Evolutionary conservation across 2,329 filamentous ascomycete species (phyloP).

Genomic region (Scorias spongiosa): DNA sequence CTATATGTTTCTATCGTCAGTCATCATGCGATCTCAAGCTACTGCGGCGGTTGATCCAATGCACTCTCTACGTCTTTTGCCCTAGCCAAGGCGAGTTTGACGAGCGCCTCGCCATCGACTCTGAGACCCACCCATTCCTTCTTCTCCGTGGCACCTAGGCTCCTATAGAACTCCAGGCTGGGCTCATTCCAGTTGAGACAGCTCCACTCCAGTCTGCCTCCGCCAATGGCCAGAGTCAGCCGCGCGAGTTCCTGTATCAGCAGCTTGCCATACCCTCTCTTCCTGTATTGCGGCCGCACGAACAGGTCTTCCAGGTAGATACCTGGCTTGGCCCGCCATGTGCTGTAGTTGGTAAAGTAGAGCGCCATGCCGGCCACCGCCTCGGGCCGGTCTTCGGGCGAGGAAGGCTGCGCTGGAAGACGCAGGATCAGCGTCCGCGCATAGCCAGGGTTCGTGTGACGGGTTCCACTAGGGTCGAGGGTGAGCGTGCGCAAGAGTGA

Average conservation of each 20-base stretch:
- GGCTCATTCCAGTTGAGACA: slow-evolving; percentile 90
- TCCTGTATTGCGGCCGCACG: slow-evolving; percentile 54
- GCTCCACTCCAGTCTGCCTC: slow-evolving; percentile 71
- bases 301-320: slow-evolving; percentile 94
- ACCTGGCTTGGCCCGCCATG: slow-evolving; percentile 74
- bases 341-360: slow-evolving; percentile 93
- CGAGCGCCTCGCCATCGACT: slow-evolving; percentile 51
- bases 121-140: slow-evolving; percentile 62
- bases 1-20: too few relatives aligned
- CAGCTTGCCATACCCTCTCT: slow-evolving; percentile 63
- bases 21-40: too few relatives aligned
- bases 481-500: not conserved
- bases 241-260: slow-evolving; percentile 64
- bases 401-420: slow-evolving; percentile 11
- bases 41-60: too few relatives aligned
- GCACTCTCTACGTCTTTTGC: too few relatives aligned
- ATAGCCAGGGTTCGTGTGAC: too few relatives aligned
- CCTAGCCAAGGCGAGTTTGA: slow-evolving; percentile 35
- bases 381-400: slow-evolving; percentile 4
- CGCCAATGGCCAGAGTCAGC: slow-evolving; percentile 57
- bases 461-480: not conserved
- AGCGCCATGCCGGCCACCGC: slow-evolving; percentile 61
- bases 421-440: slow-evolving; percentile 1
- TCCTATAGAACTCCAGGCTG: slow-evolving; percentile 69
- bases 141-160: slow-evolving; percentile 48